Evolutionary conservation across 176 grass and related monocot species (phyloP).

Genomic region (Paspalum notatum): DNA sequence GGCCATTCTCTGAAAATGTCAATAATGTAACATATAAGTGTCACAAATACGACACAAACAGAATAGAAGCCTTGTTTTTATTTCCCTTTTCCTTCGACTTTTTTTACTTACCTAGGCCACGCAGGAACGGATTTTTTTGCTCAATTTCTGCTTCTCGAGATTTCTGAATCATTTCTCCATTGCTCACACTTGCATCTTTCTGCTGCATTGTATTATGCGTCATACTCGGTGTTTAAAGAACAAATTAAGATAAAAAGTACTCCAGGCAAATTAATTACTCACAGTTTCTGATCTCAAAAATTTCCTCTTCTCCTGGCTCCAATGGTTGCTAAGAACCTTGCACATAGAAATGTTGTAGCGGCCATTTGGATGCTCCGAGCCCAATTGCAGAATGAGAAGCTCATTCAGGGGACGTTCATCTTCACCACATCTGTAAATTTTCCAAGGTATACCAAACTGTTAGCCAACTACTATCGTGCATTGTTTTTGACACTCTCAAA

Average conservation of each 20-base stretch:
- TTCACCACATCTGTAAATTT: conserved; percentile 75
- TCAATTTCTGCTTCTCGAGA: conserved; percentile 48
- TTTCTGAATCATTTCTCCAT: conserved; percentile 51
- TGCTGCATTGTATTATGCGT: conserved; percentile 39
- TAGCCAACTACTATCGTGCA: conserved; percentile 15
- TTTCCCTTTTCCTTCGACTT: background rate
- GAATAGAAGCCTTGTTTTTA: background rate
- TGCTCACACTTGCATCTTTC: conserved; percentile 40
- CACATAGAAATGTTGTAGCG: conserved; percentile 95
- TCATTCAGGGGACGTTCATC: conserved; percentile 92
- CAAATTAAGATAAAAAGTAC: conserved; percentile 1
- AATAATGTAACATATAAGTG: conserved; percentile 4
- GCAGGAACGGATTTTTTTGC: conserved; percentile 49
- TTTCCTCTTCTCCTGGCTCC: conserved; percentile 87
- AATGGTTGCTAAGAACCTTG: conserved; percentile 91
- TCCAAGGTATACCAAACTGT: background rate
- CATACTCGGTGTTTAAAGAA: background rate
- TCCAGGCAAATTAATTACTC: conserved; percentile 17
- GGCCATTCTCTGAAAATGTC: conserved; percentile 59
- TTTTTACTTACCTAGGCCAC: conserved; percentile 51
- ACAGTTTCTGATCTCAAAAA: conserved; percentile 63
- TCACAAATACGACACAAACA: background rate
- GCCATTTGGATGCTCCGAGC: conserved; percentile 92
- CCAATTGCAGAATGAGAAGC: conserved; percentile 87
- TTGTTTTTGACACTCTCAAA: background rate